A percentile compares a stretch with the other conserved stretches of the same genome.
phyloP scores from a whole-genome alignment of 2,329 filamentous ascomycete genomes.

The Ophiostoma quercus region DNA sequence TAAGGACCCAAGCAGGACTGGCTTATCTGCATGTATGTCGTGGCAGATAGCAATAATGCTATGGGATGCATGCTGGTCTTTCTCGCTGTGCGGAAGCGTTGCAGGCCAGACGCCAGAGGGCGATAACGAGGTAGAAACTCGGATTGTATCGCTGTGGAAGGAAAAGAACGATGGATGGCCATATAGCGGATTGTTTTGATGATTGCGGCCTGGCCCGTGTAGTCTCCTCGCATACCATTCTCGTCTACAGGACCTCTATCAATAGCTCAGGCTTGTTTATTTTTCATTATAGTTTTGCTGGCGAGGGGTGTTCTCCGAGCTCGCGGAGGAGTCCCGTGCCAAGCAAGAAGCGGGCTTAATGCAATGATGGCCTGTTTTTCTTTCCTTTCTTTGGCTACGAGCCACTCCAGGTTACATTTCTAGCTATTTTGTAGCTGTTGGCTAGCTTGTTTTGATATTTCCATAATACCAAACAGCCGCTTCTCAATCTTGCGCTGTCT shows the following conservation, averaged over 20 bases:
- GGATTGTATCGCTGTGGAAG: not conserved
- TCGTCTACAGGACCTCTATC: not conserved
- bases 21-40: constrained; percentile 2
- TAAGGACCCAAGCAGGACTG: not conserved
- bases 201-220: not conserved
- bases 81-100: not conserved
- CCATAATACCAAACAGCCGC: not conserved
- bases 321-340: not conserved
- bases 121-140: not conserved
- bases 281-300: not conserved
- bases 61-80: not conserved
- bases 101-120: not conserved
- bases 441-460: not conserved
- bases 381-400: not conserved
- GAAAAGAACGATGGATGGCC: not conserved
- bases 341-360: not conserved
- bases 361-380: constrained; percentile 1
- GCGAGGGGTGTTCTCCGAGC: not conserved
- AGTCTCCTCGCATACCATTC: not conserved
- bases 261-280: not conserved
- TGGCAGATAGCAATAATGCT: not conserved
- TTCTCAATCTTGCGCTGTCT: not conserved
- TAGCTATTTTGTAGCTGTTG: not conserved
- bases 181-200: not conserved
- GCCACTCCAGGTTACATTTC: not conserved